Evolutionary conservation across 2,329 filamentous ascomycete species (phyloP).

Genomic region (Trichoderma oligosporum): DNA sequence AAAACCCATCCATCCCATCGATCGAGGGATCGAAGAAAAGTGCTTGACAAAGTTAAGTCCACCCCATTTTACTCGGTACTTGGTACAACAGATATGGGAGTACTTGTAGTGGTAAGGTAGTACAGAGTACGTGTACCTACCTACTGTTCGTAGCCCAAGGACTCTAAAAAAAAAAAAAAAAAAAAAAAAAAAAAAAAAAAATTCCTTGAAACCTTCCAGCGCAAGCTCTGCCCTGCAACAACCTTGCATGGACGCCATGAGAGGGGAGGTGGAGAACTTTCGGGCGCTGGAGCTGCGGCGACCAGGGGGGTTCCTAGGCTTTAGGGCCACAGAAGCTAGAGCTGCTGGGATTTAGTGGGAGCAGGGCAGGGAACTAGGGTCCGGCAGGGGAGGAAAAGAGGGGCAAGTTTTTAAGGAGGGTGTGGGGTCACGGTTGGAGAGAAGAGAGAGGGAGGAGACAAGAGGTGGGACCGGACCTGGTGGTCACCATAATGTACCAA

Average conservation of each 20-base stretch:
- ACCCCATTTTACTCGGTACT: constrained; percentile 16
- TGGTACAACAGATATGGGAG: background rate
- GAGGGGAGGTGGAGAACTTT: too few relatives aligned
- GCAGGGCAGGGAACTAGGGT: constrained; percentile 14
- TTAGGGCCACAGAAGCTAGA: constrained; percentile 3
- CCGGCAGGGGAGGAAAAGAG: constrained; percentile 5
- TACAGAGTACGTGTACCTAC: background rate
- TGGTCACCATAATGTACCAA: background rate
- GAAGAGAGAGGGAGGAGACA: background rate
- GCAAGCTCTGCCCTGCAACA: constrained; percentile 14
- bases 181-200: background rate
- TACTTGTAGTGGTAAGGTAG: background rate
- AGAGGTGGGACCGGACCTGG: background rate
- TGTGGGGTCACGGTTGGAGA: constrained; percentile 11
- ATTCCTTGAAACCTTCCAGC: background rate
- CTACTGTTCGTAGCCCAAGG: constrained; percentile 15
- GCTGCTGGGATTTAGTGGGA: constrained; percentile 6
- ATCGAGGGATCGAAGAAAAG: constrained; percentile 36
- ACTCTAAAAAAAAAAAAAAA: background rate
- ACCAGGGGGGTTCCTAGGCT: constrained; percentile 15
- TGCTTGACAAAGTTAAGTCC: constrained; percentile 16
- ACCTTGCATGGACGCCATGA: constrained; percentile 12
- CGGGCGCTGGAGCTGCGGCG: constrained; percentile 11
- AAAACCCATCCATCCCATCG: constrained; percentile 32
- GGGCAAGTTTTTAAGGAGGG: background rate